Conservation (phyloP, 1,139 yeast genomes). For the Sugiyamaella sp. region DNA sequence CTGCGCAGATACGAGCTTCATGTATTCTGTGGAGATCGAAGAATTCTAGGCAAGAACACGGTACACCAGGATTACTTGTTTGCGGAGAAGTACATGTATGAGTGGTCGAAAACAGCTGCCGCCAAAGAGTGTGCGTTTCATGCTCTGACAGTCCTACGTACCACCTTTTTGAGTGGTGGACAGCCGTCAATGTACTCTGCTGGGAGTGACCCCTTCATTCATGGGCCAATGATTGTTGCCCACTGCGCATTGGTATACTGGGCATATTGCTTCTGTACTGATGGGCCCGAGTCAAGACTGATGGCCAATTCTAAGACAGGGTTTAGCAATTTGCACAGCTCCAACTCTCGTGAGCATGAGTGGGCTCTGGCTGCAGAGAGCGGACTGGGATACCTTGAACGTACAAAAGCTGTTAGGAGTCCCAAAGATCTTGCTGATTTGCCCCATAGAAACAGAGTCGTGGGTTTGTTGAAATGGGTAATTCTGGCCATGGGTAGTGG, state of each 20-base stretch:
- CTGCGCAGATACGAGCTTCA: slow-evolving; percentile 66
- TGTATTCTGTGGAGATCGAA: slow-evolving; percentile 77
- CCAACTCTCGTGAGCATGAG: slow-evolving; percentile 21
- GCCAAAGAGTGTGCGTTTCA: slow-evolving; percentile 39
- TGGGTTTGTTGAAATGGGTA: slow-evolving; percentile 31
- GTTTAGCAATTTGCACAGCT: slow-evolving; percentile 12
- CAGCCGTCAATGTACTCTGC: slow-evolving; percentile 46
- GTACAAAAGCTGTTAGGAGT: slow-evolving; percentile 2
- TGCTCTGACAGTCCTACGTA: slow-evolving; percentile 23
- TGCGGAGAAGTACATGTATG: slow-evolving; percentile 40
- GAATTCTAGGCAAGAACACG: slow-evolving; percentile 73
- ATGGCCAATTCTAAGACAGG: slow-evolving; percentile 19
- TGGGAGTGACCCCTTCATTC: slow-evolving; percentile 53
- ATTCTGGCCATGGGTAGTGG: slow-evolving; percentile 28
- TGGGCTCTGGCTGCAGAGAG: slow-evolving; percentile 29
- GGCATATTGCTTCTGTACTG: slow-evolving; percentile 53
- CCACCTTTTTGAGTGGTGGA: slow-evolving; percentile 13
- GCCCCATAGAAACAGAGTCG: slow-evolving; percentile 24
- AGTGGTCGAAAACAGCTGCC: slow-evolving; percentile 33
- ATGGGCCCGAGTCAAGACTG: slow-evolving; percentile 56
- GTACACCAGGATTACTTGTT: slow-evolving; percentile 58
- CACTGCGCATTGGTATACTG: slow-evolving; percentile 56
- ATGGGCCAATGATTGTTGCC: slow-evolving; percentile 57
- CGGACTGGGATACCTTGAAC: slow-evolving; percentile 24
- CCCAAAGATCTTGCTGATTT: slow-evolving; percentile 25